Percentiles rank a stretch among this genome's conserved stretches.
These are phyloP conservation scores for Rutstroemia sp. DNA, from an alignment of 2,329 filamentous ascomycete genomes.

Conservation along the genomic window DNA sequence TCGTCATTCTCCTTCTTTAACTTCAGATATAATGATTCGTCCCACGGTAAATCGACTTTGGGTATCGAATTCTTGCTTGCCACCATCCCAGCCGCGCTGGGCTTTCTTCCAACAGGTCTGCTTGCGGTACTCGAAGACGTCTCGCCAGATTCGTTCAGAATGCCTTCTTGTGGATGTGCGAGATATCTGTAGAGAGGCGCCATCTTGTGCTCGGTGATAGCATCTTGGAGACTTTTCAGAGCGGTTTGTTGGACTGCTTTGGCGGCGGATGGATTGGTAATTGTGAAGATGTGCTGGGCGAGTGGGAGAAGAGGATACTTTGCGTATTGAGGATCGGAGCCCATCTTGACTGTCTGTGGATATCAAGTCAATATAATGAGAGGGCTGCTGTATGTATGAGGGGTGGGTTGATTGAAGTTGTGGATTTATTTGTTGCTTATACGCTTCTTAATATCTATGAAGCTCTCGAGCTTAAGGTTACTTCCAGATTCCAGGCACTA, in stretches of 20 bases:
- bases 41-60: constrained; percentile 73
- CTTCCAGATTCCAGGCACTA: constrained; percentile 21
- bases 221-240: constrained; percentile 70
- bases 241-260: constrained; percentile 60
- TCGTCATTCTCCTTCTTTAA: constrained; percentile 70
- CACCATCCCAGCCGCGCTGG: constrained; percentile 66
- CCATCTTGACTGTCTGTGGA: constrained; percentile 43
- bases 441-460: constrained; percentile 12
- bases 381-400: not conserved
- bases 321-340: constrained; percentile 76
- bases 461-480: constrained; percentile 12
- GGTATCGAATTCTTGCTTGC: constrained; percentile 60
- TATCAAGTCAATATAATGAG: not conserved
- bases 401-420: not conserved
- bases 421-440: constrained; percentile 10
- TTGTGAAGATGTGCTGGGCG: constrained; percentile 77
- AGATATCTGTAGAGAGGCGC: constrained; percentile 80
- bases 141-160: constrained; percentile 45
- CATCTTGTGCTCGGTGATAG: constrained; percentile 79
- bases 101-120: constrained; percentile 59
- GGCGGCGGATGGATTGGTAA: constrained; percentile 71
- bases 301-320: constrained; percentile 78
- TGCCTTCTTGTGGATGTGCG: constrained; percentile 64
- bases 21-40: constrained; percentile 77
- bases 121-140: constrained; percentile 35